Evolutionary conservation across 1,284 basidiomycete species (phyloP).

Genomic region (Moesziomyces sp.): DNA sequence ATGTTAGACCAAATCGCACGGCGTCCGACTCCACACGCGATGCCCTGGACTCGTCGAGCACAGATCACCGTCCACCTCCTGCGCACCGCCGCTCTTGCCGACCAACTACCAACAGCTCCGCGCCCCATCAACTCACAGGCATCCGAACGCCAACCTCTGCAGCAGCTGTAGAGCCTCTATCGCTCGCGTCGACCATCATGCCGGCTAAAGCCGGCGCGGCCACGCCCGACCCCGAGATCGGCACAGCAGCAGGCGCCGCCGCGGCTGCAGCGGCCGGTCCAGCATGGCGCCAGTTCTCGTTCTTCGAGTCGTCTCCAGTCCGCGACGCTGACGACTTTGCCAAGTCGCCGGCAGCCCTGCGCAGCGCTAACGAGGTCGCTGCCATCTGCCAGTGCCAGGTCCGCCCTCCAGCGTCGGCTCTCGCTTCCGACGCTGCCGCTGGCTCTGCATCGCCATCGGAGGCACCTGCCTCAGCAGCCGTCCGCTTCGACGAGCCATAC

Average conservation of each 20-base stretch:
- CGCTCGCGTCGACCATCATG: slow-evolving; percentile 10
- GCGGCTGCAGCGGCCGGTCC: slow-evolving; percentile 49
- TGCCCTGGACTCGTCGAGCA: neutral
- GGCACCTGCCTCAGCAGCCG: slow-evolving; percentile 9
- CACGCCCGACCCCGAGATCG: slow-evolving; percentile 22
- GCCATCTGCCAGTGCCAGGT: slow-evolving; percentile 50
- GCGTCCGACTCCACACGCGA: neutral
- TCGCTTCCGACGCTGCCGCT: neutral
- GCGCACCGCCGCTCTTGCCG: neutral
- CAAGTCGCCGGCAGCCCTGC: slow-evolving; percentile 36
- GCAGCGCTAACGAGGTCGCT: slow-evolving; percentile 50
- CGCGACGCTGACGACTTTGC: slow-evolving; percentile 55
- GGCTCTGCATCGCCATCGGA: slow-evolving; percentile 1
- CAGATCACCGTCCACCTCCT: neutral
- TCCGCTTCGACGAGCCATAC: slow-evolving; percentile 9
- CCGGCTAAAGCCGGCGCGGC: slow-evolving; percentile 11
- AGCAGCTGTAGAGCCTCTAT: neutral
- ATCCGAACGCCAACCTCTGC: neutral
- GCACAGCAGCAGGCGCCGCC: slow-evolving; percentile 34
- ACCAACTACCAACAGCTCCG: neutral
- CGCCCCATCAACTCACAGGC: neutral
- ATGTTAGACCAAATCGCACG: neutral
- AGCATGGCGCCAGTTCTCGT: slow-evolving; percentile 59
- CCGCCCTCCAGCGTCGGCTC: slow-evolving; percentile 30
- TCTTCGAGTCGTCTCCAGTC: slow-evolving; percentile 52